These are phyloP conservation scores for Astragalus glycyphyllos DNA, from an alignment of 306 rosid species.

Conservation along the genomic window DNA sequence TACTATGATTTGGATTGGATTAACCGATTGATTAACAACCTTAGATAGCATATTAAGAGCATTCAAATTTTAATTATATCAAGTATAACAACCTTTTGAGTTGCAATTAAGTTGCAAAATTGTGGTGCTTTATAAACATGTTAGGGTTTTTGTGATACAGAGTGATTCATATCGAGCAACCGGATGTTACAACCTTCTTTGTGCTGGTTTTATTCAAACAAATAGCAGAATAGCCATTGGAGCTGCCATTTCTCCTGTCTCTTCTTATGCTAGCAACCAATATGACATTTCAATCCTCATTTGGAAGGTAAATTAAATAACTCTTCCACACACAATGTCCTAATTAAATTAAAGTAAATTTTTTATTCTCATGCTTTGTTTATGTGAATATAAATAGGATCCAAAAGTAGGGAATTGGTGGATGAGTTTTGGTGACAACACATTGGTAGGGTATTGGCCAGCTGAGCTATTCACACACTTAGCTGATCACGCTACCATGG, in stretches of 20 bases:
- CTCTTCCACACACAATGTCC: slow-evolving; percentile 4
- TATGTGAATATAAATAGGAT: slow-evolving; percentile 48
- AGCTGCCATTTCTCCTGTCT: slow-evolving; percentile 88
- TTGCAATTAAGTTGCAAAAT: not conserved
- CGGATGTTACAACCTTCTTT: slow-evolving; percentile 91
- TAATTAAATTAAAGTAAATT: not conserved
- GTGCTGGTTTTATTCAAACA: slow-evolving; percentile 88
- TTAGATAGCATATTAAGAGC: no score
- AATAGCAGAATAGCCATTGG: slow-evolving; percentile 83
- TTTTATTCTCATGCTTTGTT: not conserved
- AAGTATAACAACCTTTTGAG: no score
- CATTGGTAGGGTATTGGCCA: slow-evolving; percentile 90
- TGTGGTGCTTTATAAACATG: not conserved
- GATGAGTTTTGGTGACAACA: slow-evolving; percentile 86
- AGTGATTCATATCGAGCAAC: slow-evolving; percentile 82
- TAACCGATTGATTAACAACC: no score
- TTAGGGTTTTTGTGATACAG: slow-evolving; percentile 45
- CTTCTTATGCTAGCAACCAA: slow-evolving; percentile 64
- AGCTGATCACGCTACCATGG: slow-evolving; percentile 82
- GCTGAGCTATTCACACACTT: slow-evolving; percentile 89
- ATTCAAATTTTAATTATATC: no score
- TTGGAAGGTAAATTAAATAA: slow-evolving; percentile 76
- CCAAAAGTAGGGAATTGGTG: slow-evolving; percentile 95
- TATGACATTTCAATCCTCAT: slow-evolving; percentile 80
- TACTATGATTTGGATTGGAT: no score